phyloP scores from a whole-genome alignment of 2,329 filamentous ascomycete species.

The Sporothrix inflata region DNA sequence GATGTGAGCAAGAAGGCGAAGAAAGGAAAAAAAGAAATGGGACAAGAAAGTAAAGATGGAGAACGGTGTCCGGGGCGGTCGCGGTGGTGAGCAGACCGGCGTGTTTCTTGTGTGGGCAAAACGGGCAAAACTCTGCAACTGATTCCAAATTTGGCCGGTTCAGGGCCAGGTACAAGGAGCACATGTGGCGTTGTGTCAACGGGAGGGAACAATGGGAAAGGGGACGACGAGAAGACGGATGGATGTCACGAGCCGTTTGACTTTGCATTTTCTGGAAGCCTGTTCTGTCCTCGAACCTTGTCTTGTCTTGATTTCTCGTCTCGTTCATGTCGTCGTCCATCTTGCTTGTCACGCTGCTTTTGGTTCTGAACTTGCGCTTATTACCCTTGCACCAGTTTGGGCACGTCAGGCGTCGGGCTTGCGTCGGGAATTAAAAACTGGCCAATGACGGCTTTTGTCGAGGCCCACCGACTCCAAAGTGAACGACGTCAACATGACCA shows the following conservation, averaged over 20 bases:
- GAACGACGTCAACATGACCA: conserved; percentile 16
- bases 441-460: conserved; percentile 10
- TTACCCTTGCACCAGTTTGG: background rate
- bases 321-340: background rate
- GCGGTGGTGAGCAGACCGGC: too few relatives aligned
- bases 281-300: background rate
- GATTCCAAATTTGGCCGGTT: background rate
- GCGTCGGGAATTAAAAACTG: background rate
- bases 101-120: background rate
- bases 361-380: background rate
- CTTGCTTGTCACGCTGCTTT: background rate
- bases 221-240: too few relatives aligned
- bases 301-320: background rate
- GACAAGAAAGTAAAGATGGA: background rate
- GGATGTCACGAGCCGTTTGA: background rate
- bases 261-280: background rate
- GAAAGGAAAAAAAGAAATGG: background rate
- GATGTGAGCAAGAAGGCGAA: background rate
- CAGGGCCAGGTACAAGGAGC: background rate
- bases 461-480: background rate
- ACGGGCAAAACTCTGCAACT: background rate
- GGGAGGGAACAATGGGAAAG: background rate
- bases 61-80: background rate
- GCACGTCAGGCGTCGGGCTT: background rate
- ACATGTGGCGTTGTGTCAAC: background rate